phyloP scores from a whole-genome alignment of 164 flowering plant genomes.

The Kalanchoe fedtschenkoi region DNA sequence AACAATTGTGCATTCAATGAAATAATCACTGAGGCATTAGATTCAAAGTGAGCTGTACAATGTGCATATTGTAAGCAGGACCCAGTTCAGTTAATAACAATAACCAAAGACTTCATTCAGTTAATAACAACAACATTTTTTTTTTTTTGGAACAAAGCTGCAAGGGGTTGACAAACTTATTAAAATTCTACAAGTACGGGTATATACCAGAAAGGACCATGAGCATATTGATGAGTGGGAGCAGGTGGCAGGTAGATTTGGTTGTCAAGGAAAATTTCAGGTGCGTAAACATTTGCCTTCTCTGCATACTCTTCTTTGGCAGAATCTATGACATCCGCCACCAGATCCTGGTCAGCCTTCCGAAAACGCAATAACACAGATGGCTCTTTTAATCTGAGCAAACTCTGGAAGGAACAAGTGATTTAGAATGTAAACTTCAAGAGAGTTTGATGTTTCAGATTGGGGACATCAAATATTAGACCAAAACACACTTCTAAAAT shows the following conservation, averaged over 20 bases:
- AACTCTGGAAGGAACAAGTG: constrained; percentile 38
- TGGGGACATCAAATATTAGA: background rate
- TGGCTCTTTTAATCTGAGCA: constrained; percentile 88
- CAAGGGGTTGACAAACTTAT: background rate
- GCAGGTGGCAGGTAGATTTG: constrained; percentile 65
- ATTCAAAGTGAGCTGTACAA: too few species aligned
- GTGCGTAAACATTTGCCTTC: constrained; percentile 57
- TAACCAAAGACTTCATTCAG: background rate
- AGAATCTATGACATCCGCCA: constrained; percentile 53
- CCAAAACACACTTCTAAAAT: background rate
- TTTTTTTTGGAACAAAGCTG: too few species aligned
- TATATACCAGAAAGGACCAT: constrained; percentile 68
- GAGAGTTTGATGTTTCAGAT: background rate
- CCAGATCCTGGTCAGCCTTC: constrained; percentile 45
- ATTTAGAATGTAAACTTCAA: background rate
- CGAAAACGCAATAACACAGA: constrained; percentile 85
- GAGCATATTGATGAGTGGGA: constrained; percentile 47
- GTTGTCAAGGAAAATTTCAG: constrained; percentile 70
- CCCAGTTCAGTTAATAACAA: background rate
- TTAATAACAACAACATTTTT: too few species aligned
- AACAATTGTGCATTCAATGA: too few species aligned
- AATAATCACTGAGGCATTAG: too few species aligned
- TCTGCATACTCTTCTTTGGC: constrained; percentile 73
- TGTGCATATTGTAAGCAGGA: background rate
- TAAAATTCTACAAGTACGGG: background rate